Evolutionary conservation across 139 green algal species (phyloP).

Genomic region (Micractinium sp.): DNA sequence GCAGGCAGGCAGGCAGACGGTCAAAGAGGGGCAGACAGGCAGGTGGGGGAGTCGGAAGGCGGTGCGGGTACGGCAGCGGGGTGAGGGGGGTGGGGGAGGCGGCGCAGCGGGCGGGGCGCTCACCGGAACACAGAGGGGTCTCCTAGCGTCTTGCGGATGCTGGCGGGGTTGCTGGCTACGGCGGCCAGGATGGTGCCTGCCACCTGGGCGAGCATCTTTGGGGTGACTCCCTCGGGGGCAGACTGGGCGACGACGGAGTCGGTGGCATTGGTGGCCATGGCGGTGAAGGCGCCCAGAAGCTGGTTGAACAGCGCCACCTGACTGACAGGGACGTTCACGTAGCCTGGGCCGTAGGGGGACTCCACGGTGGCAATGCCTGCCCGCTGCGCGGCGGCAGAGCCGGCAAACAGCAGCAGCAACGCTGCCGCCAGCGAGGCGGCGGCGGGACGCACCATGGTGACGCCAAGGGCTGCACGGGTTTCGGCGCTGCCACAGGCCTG

Average conservation of each 20-base stretch:
- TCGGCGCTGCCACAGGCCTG: no score
- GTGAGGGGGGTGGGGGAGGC: no score
- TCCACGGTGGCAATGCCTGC: no score
- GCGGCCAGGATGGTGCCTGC: background rate
- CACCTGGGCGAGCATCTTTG: background rate
- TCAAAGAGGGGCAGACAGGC: no score
- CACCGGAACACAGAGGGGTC: background rate
- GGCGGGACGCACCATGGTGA: background rate
- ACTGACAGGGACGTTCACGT: background rate
- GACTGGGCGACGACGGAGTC: background rate
- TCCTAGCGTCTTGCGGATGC: background rate
- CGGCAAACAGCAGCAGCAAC: slow-evolving; percentile 7
- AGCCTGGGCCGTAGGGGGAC: background rate
- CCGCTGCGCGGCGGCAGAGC: background rate
- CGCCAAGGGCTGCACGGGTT: background rate
- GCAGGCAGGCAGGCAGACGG: no score
- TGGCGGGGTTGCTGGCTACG: background rate
- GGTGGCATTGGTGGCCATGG: background rate
- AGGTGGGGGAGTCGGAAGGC: no score
- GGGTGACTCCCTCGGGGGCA: background rate
- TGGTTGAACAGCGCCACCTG: background rate
- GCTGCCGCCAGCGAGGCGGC: background rate
- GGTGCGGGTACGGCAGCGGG: no score
- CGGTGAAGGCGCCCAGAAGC: background rate
- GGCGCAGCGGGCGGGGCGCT: background rate